These are phyloP conservation scores for Hysterangium stoloniferum DNA, from an alignment of 768 basidiomycete genomes.

Conservation along the genomic window DNA sequence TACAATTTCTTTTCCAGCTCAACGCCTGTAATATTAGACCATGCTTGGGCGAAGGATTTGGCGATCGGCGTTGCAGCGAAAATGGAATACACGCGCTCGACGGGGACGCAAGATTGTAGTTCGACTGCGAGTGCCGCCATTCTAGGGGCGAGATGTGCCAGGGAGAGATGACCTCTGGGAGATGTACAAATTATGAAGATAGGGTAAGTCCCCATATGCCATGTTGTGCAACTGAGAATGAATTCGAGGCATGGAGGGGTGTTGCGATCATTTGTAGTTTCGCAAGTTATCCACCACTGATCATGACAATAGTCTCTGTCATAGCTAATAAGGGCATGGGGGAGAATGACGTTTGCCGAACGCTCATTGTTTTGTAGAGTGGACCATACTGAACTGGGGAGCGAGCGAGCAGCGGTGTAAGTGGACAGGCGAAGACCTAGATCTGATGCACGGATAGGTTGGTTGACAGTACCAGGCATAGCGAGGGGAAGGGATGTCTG, in stretches of 20 bases:
- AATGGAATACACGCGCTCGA: slow-evolving; percentile 47
- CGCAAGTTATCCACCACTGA: slow-evolving; percentile 40
- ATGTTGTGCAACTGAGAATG: slow-evolving; percentile 52
- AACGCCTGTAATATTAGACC: slow-evolving; percentile 41
- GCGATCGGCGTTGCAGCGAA: slow-evolving; percentile 49
- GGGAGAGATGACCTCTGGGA: slow-evolving; percentile 25
- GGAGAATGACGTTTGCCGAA: slow-evolving; percentile 44
- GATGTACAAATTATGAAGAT: slow-evolving; percentile 50
- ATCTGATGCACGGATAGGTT: slow-evolving; percentile 1
- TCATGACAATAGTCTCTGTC: slow-evolving; percentile 1
- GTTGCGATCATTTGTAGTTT: slow-evolving; percentile 14
- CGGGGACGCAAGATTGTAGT: slow-evolving; percentile 30
- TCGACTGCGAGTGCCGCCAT: slow-evolving; percentile 35
- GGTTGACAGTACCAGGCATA: slow-evolving; percentile 7
- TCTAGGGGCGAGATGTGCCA: slow-evolving; percentile 30
- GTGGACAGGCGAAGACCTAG: neutral
- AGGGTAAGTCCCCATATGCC: slow-evolving; percentile 52
- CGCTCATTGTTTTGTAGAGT: slow-evolving; percentile 30
- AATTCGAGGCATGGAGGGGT: slow-evolving; percentile 33
- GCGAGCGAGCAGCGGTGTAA: slow-evolving; percentile 1
- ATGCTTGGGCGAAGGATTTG: slow-evolving; percentile 36
- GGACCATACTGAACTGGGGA: slow-evolving; percentile 31
- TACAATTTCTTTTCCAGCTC: slow-evolving; percentile 35
- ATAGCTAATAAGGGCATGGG: slow-evolving; percentile 28
- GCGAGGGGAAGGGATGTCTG: too few species aligned